These are phyloP conservation scores for Erodium texanum DNA, from an alignment of 441 rosid genomes.

Conservation along the genomic window DNA sequence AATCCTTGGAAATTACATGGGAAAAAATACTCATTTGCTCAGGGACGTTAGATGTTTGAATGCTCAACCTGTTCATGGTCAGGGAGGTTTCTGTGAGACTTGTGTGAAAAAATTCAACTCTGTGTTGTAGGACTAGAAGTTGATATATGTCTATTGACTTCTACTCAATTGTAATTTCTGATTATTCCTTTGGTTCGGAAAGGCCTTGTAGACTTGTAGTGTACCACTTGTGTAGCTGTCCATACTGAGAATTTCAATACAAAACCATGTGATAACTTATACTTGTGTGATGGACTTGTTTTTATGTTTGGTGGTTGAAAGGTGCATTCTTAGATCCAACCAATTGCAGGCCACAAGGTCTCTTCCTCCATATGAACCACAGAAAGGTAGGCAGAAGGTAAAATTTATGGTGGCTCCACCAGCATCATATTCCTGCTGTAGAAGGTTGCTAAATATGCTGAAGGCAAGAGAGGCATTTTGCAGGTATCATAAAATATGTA, in stretches of 20 bases:
- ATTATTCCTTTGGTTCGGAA: not conserved
- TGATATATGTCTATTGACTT: not conserved
- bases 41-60: no score
- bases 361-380: not conserved
- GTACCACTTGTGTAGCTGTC: not conserved
- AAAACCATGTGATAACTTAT: not conserved
- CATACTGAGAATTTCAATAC: not conserved
- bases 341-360: not conserved
- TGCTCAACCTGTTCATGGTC: no score
- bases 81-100: no score
- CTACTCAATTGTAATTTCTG: not conserved
- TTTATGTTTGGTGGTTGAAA: not conserved
- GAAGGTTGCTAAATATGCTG: not conserved
- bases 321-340: not conserved
- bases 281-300: not conserved
- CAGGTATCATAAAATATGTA: no score
- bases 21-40: no score
- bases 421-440: not conserved
- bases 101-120: no score
- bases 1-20: no score
- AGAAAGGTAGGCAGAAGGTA: not conserved
- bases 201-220: not conserved
- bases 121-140: not conserved
- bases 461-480: no score
- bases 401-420: not conserved